Conservation (phyloP, 1,284 basidiomycete genomes). For the Abortiporus biennis region DNA sequence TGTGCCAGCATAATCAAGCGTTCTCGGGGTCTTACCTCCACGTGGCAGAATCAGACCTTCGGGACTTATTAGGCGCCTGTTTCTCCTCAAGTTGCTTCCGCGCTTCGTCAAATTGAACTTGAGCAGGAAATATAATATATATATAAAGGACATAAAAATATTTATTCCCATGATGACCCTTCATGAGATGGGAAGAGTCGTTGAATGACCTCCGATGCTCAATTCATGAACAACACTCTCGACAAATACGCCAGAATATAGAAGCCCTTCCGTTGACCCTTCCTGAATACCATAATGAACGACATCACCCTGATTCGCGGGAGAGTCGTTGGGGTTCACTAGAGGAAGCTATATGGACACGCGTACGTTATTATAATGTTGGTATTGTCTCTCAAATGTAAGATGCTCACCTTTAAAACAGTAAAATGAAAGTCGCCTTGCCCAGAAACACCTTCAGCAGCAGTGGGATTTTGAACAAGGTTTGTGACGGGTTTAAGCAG, state of each 20-base stretch:
- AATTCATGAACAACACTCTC: conserved; percentile 25
- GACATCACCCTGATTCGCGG: conserved; percentile 44
- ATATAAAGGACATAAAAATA: no score
- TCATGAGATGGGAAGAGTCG: conserved; percentile 7
- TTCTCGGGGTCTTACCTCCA: no score
- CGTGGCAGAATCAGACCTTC: no score
- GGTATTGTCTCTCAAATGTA: no score
- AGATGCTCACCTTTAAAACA: conserved; percentile 40
- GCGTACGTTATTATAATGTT: neutral
- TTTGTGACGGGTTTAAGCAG: conserved; percentile 35
- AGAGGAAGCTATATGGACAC: conserved; percentile 39
- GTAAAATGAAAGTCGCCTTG: conserved; percentile 57
- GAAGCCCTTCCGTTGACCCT: conserved; percentile 43
- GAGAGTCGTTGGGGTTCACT: conserved; percentile 38
- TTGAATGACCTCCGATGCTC: conserved; percentile 13
- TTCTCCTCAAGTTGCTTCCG: no score
- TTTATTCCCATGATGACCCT: neutral
- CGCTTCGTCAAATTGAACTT: no score
- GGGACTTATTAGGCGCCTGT: no score
- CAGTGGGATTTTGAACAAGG: conserved; percentile 34
- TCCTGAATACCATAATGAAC: conserved; percentile 54
- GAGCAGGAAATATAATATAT: no score
- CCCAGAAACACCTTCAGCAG: conserved; percentile 33
- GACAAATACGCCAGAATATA: conserved; percentile 55
- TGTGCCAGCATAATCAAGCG: no score